phyloP scores from a whole-genome alignment of 495 filamentous ascomycete species.

The Niebla homalea region DNA sequence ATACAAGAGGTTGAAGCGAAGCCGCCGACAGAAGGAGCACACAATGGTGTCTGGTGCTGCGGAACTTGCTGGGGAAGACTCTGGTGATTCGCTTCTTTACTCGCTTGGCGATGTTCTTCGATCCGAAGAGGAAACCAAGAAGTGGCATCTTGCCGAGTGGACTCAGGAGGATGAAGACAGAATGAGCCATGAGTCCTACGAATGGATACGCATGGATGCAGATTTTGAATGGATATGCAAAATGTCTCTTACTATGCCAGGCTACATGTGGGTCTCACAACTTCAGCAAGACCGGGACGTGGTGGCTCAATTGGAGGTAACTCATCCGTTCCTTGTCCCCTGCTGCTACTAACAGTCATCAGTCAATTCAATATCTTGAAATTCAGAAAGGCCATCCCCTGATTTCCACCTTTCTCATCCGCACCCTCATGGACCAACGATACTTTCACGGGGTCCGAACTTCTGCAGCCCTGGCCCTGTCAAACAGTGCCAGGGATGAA shows the following conservation, averaged over 20 bases:
- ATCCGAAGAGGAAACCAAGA: conserved; percentile 60
- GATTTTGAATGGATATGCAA: conserved; percentile 97
- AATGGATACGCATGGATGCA: conserved; percentile 96
- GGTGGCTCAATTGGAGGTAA: conserved; percentile 78
- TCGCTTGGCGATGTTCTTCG: conserved; percentile 86
- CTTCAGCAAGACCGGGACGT: conserved; percentile 96
- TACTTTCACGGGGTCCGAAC: conserved; percentile 90
- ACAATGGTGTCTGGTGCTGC: conserved; percentile 46
- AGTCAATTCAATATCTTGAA: conserved; percentile 50
- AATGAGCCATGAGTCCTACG: conserved; percentile 94
- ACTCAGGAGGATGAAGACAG: conserved; percentile 65
- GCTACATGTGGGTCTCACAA: conserved; percentile 96
- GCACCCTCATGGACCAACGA: conserved; percentile 78
- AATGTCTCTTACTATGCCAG: conserved; percentile 62
- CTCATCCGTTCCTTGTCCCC: conserved; percentile 5
- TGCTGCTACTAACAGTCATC: conserved; percentile 10
- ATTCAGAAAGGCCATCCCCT: conserved; percentile 52
- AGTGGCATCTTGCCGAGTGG: conserved; percentile 86
- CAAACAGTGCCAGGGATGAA: conserved; percentile 55
- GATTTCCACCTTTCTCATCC: conserved; percentile 69
- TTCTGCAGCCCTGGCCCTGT: conserved; percentile 61
- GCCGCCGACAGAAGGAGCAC: conserved; percentile 66
- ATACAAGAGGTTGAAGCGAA: conserved; percentile 93
- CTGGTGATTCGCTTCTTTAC: conserved; percentile 80
- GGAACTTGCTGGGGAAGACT: conserved; percentile 48